phyloP scores from a whole-genome alignment of 176 grass and related monocot genomes.

The Urochloa ruziziensis region DNA sequence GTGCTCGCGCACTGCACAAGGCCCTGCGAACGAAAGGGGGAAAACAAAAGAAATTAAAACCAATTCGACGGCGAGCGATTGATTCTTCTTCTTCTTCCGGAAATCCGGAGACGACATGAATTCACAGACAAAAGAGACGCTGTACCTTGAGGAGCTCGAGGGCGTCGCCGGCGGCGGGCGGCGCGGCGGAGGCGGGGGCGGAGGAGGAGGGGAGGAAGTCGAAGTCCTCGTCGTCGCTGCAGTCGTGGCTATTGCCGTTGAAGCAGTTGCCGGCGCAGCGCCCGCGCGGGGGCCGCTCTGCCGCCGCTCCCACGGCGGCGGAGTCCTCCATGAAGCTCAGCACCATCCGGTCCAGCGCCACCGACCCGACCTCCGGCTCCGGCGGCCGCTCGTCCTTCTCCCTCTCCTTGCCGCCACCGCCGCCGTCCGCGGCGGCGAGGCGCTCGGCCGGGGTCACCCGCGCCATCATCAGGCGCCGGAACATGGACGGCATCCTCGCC shows the following conservation, averaged over 20 bases:
- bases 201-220: slow-evolving; percentile 36
- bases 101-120: background rate
- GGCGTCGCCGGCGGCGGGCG: slow-evolving; percentile 31
- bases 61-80: background rate
- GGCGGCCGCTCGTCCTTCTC: slow-evolving; percentile 41
- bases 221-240: slow-evolving; percentile 66
- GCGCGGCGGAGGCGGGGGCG: background rate
- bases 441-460: slow-evolving; percentile 38
- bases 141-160: slow-evolving; percentile 60
- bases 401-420: slow-evolving; percentile 16
- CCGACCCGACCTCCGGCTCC: slow-evolving; percentile 43
- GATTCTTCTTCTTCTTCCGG: too few species aligned
- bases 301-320: slow-evolving; percentile 32
- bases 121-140: background rate
- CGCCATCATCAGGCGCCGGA: slow-evolving; percentile 64
- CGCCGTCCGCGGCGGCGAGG: background rate
- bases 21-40: slow-evolving; percentile 32
- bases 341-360: slow-evolving; percentile 63
- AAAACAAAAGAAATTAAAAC: background rate
- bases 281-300: slow-evolving; percentile 40
- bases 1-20: slow-evolving; percentile 63
- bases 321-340: slow-evolving; percentile 67
- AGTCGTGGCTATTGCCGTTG: slow-evolving; percentile 53
- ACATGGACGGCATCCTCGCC: slow-evolving; percentile 47
- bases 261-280: slow-evolving; percentile 60